Percentiles rank a stretch among this genome's conserved stretches.
phyloP scores from a whole-genome alignment of 805 yeast genomes.

The Maudiozyma turicensis region DNA sequence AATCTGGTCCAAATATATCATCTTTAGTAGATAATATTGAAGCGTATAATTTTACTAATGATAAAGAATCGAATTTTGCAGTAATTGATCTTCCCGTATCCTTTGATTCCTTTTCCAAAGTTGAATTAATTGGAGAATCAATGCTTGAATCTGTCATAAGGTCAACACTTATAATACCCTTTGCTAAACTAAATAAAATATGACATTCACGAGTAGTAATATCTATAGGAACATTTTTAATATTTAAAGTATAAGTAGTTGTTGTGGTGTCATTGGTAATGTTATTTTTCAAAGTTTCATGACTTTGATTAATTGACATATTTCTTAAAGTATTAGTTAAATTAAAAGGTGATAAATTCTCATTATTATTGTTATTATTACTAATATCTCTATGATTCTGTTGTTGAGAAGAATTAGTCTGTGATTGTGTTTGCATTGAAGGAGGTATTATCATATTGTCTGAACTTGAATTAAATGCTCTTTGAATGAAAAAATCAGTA shows the following conservation, averaged over 20 bases:
- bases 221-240: conserved; percentile 53
- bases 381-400: neutral
- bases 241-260: conserved; percentile 23
- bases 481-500: conserved; percentile 11
- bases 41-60: conserved; percentile 35
- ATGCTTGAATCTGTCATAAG: conserved; percentile 15
- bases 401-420: neutral
- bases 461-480: conserved; percentile 15
- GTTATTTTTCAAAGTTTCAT: too few species aligned
- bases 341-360: conserved; percentile 3
- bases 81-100: conserved; percentile 13
- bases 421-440: neutral
- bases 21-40: conserved; percentile 30
- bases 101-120: too few species aligned
- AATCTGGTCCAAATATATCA: conserved; percentile 38
- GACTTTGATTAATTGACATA: conserved; percentile 6
- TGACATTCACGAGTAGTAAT: conserved; percentile 54
- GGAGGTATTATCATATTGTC: conserved; percentile 11
- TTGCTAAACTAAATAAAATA: conserved; percentile 55
- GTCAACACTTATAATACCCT: conserved; percentile 45
- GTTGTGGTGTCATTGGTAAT: neutral
- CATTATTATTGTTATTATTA: conserved; percentile 2
- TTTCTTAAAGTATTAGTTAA: conserved; percentile 12
- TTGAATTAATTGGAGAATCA: neutral
- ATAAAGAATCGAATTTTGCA: conserved; percentile 36